Evolutionary conservation across 805 yeast genomes (phyloP), one percentile per base, ranked within the genome.

Genomic region (Metschnikowia aberdeeniae): DNA sequence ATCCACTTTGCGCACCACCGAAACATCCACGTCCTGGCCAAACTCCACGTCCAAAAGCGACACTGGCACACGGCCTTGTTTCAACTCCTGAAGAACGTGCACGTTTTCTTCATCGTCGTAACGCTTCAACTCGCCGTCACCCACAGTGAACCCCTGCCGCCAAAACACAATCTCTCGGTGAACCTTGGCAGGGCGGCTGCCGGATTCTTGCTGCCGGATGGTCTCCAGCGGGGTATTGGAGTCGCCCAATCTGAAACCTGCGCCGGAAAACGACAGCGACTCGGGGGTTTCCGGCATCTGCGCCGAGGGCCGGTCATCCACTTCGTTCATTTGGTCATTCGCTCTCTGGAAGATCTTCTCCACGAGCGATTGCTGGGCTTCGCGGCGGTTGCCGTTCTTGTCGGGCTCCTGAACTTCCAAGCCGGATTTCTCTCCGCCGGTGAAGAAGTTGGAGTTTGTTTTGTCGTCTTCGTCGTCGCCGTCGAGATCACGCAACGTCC

Each of bases 71-170:
- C 95, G 76, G 8, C 99, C 99, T 45, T 82, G 77, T 59, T 87
- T 86, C 65, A 93, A 76, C 54, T 90, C 93, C 52, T 81, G 76
- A 56, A 93, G 72, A 52, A 87, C 85, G 36, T 75, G 77, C 39
- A 82, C 82, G 62, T 92, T 93, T n/a, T 77, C 81, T 5, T 96
- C 96, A 62, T 93, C 98, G 58, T 92, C 97, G 62, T 89, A 93
- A 47, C 93, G 74, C 62, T 78, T 84, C 45, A 93, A 74, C 20
- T 80, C 79, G 2, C 98, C 98, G 40, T 90, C 96, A 28, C 93
- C 98, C 22, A 93, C 89, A 51, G 89, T 88, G 67, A 93, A 93
- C 1, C 99, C 99, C 58, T 93, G 92, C 55, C 82, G 84, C 99
- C 99, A 93, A 63, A 93, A 92, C 0, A 95, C 88, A 50, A 93